Conservation (phyloP, 176 grass and related monocot genomes). For the maize (Zea mays) region DNA sequence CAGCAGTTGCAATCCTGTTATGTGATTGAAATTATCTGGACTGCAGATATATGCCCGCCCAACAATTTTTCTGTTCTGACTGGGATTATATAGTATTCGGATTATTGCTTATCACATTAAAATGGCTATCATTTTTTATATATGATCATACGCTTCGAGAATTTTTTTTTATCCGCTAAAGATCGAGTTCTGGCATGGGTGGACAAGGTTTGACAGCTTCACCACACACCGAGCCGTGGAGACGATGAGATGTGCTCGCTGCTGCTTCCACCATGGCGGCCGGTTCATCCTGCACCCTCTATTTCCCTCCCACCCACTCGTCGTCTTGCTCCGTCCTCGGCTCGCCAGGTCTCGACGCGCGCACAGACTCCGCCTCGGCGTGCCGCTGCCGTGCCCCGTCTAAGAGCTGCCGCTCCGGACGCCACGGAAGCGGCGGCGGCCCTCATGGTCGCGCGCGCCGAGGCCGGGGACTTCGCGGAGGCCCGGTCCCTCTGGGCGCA, state of each 20-base stretch:
- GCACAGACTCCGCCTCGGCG: background rate
- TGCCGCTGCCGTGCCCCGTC: background rate
- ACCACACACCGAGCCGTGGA: background rate
- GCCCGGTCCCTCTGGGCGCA: constrained; percentile 70
- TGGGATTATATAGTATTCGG: too few species aligned
- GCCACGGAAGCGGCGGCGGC: constrained; percentile 25
- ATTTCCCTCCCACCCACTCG: background rate
- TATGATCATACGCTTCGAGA: too few species aligned
- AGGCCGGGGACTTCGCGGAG: constrained; percentile 57
- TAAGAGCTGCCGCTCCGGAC: constrained; percentile 9
- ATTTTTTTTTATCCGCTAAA: background rate
- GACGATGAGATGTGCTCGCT: constrained; percentile 36
- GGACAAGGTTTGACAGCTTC: background rate
- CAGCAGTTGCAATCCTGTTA: too few species aligned
- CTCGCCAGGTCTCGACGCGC: background rate
- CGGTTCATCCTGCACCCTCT: background rate
- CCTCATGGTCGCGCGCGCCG: constrained; percentile 65
- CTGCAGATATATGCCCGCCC: too few species aligned
- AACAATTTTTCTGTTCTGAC: too few species aligned
- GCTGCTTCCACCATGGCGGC: constrained; percentile 24
- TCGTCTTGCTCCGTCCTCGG: background rate
- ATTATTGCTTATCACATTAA: too few species aligned
- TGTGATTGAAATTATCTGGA: too few species aligned
- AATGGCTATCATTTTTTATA: too few species aligned
- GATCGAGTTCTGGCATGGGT: background rate